A percentile compares a stretch with the other conserved stretches of the same genome.
Evolutionary conservation across 306 rosid species (phyloP).

Genomic region (Lathyrus sativus): DNA sequence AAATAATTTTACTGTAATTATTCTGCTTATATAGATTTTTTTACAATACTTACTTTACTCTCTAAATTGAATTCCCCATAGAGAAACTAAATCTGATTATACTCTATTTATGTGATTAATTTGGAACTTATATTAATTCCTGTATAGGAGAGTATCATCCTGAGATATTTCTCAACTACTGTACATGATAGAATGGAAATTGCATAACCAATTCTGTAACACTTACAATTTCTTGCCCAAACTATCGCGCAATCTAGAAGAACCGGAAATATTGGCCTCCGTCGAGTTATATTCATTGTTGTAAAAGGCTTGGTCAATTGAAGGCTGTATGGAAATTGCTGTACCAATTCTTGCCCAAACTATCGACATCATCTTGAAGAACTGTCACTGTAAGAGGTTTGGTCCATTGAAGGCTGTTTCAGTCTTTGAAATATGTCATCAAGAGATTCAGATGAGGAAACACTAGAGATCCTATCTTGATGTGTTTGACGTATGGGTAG

Average conservation of each 20-base stretch:
- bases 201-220: constrained; percentile 25
- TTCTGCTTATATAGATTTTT: neutral
- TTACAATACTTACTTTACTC: neutral
- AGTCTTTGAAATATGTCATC: constrained; percentile 93
- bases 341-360: constrained; percentile 37
- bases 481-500: constrained; percentile 65
- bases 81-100: neutral
- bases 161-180: constrained; percentile 44
- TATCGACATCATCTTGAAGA: constrained; percentile 49
- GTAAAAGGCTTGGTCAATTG: too few species aligned
- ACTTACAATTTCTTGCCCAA: constrained; percentile 22
- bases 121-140: constrained; percentile 32
- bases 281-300: too few species aligned
- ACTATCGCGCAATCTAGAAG: constrained; percentile 47
- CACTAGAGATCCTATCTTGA: constrained; percentile 54
- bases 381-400: constrained; percentile 41
- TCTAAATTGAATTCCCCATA: neutral
- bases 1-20: neutral
- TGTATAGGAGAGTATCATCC: constrained; percentile 28
- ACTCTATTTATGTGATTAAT: constrained; percentile 28
- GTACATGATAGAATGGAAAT: constrained; percentile 49
- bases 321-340: constrained; percentile 26
- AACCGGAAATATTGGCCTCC: neutral
- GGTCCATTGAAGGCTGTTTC: constrained; percentile 65
- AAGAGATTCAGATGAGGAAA: constrained; percentile 78